phyloP scores from a whole-genome alignment of 192 early-diverging fungal genomes.

The Lobosporangium transversale region DNA sequence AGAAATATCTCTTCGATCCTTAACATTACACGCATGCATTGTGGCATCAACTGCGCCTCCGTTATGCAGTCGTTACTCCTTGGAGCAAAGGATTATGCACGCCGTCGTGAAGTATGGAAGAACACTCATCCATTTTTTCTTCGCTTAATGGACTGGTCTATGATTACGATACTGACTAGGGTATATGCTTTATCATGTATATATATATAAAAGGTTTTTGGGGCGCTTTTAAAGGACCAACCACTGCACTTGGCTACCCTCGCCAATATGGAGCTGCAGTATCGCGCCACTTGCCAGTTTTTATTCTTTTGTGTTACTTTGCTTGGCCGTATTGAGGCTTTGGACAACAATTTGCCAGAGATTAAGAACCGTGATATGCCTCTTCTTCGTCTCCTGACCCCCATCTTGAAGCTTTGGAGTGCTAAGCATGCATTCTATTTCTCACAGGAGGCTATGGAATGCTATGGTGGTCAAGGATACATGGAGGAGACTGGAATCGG shows the following conservation, averaged over 20 bases:
- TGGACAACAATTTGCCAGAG: slow-evolving; percentile 21
- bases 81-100: slow-evolving; percentile 70
- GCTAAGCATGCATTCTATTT: slow-evolving; percentile 58
- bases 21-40: slow-evolving; percentile 77
- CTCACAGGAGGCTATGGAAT: slow-evolving; percentile 71
- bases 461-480: slow-evolving; percentile 78
- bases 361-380: slow-evolving; percentile 24
- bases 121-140: not conserved
- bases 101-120: slow-evolving; percentile 58
- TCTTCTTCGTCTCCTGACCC: slow-evolving; percentile 74
- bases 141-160: too few species aligned
- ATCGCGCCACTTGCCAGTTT: slow-evolving; percentile 63
- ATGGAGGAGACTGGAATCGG: slow-evolving; percentile 78
- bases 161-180: too few species aligned
- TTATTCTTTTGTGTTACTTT: slow-evolving; percentile 65
- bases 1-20: slow-evolving; percentile 70
- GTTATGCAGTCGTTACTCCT: slow-evolving; percentile 57
- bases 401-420: slow-evolving; percentile 69
- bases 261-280: slow-evolving; percentile 63
- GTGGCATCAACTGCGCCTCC: slow-evolving; percentile 56
- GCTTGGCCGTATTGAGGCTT: slow-evolving; percentile 63
- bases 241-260: slow-evolving; percentile 72
- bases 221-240: slow-evolving; percentile 58
- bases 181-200: too few species aligned
- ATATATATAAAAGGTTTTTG: too few species aligned